Percentiles rank a stretch among this genome's conserved stretches.
These are phyloP conservation scores for Tricholoma flavovirens DNA, from an alignment of 768 basidiomycete species.

Conservation along the genomic window DNA sequence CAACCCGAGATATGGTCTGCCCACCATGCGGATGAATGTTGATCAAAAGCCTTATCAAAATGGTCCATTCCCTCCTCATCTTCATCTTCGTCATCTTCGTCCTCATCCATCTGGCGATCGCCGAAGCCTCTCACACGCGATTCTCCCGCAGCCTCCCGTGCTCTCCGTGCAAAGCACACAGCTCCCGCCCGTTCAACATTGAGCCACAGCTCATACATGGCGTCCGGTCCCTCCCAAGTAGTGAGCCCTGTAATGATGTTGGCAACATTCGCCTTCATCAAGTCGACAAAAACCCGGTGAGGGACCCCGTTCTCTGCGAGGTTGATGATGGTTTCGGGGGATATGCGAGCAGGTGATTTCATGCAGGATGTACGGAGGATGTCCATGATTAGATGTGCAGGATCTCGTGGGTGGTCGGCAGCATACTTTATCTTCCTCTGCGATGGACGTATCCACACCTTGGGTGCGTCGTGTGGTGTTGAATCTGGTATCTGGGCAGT, in stretches of 20 bases:
- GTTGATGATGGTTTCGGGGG: constrained; percentile 57
- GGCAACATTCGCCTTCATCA: constrained; percentile 31
- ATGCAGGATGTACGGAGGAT: constrained; percentile 47
- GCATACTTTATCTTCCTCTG: constrained; percentile 44
- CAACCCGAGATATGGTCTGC: constrained; percentile 56
- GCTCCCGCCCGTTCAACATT: constrained; percentile 31
- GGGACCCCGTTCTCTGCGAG: constrained; percentile 61
- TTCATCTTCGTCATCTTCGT: constrained; percentile 32
- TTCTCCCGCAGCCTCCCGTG: constrained; percentile 28
- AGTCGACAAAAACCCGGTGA: constrained; percentile 28
- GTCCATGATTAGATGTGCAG: constrained; percentile 44
- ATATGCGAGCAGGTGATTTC: constrained; percentile 39
- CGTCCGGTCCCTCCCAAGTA: constrained; percentile 38
- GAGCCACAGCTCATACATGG: constrained; percentile 37
- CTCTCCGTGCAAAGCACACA: constrained; percentile 29
- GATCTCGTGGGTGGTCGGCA: constrained; percentile 23
- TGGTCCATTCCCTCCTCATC: constrained; percentile 32
- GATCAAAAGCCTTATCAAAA: constrained; percentile 19
- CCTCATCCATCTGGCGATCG: constrained; percentile 32
- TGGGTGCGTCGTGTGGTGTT: constrained; percentile 17
- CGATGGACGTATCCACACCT: constrained; percentile 33
- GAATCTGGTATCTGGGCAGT: constrained; percentile 9
- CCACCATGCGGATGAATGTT: constrained; percentile 64
- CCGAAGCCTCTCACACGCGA: constrained; percentile 42
- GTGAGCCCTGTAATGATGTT: constrained; percentile 34